phyloP scores from a whole-genome alignment of 2,329 filamentous ascomycete genomes.

The Curvularia eragrostidis region DNA sequence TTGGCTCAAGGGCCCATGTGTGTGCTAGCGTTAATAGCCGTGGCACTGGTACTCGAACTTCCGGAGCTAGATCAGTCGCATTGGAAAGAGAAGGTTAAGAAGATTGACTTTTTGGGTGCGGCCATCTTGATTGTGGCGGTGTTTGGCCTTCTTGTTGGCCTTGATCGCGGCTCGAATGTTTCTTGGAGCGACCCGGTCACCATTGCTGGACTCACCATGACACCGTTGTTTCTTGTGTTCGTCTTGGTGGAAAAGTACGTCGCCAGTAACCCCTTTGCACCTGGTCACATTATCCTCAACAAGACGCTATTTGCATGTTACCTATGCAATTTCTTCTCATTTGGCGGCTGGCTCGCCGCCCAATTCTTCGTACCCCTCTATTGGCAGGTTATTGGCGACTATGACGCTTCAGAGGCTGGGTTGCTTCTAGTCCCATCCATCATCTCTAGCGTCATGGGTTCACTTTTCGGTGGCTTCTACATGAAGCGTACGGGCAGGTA shows the following conservation, averaged over 20 bases:
- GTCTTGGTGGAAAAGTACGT: constrained; percentile 71
- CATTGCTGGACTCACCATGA: constrained; percentile 62
- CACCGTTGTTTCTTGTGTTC: constrained; percentile 70
- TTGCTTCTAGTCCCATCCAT: constrained; percentile 72
- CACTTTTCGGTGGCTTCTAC: constrained; percentile 67
- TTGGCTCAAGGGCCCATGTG: constrained; percentile 73
- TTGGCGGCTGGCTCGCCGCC: constrained; percentile 65
- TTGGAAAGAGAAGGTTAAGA: constrained; percentile 70
- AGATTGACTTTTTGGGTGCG: constrained; percentile 77
- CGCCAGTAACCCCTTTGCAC: constrained; percentile 75
- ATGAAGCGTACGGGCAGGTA: constrained; percentile 76
- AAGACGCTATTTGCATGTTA: constrained; percentile 71
- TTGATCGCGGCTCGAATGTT: constrained; percentile 76
- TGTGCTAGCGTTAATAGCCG: constrained; percentile 67
- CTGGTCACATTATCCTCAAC: constrained; percentile 74
- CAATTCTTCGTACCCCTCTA: constrained; percentile 80
- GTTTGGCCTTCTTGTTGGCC: constrained; percentile 68
- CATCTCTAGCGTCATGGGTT: constrained; percentile 66
- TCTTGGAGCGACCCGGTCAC: constrained; percentile 69
- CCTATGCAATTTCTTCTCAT: constrained; percentile 74
- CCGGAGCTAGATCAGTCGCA: constrained; percentile 64
- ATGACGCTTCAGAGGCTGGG: constrained; percentile 69
- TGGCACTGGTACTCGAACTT: constrained; percentile 67
- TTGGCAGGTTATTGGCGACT: constrained; percentile 74
- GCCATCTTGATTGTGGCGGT: constrained; percentile 70